phyloP scores from a whole-genome alignment of 148 eudicot species.

The Nyssa sinensis region DNA sequence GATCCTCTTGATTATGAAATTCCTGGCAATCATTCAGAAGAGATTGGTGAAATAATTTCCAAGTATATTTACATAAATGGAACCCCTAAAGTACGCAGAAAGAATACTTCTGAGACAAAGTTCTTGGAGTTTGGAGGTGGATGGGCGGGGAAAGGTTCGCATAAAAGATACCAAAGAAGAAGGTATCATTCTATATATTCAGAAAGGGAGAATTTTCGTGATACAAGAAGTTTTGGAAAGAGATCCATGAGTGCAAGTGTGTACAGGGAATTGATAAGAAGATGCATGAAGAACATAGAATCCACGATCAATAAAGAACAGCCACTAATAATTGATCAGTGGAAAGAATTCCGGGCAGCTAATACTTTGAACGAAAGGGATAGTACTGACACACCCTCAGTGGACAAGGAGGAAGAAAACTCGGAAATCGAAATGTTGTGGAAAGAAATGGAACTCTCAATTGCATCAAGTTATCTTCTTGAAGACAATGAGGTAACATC shows the following conservation, averaged over 20 bases:
- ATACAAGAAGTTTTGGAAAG: slow-evolving; percentile 38
- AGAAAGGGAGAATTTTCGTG: slow-evolving; percentile 45
- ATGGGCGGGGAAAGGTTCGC: slow-evolving; percentile 25
- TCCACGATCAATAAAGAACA: slow-evolving; percentile 58
- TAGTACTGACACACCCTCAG: slow-evolving; percentile 32
- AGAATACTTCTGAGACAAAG: slow-evolving; percentile 32
- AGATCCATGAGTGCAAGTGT: slow-evolving; percentile 52
- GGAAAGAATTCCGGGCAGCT: slow-evolving; percentile 62
- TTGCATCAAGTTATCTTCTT: slow-evolving; percentile 68
- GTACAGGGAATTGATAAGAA: slow-evolving; percentile 69
- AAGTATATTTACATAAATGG: slow-evolving; percentile 22
- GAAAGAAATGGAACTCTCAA: slow-evolving; percentile 82
- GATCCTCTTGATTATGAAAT: slow-evolving; percentile 44
- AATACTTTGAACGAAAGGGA: slow-evolving; percentile 37
- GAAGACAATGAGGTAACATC: slow-evolving; percentile 54
- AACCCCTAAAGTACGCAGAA: slow-evolving; percentile 17
- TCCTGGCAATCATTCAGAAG: slow-evolving; percentile 32
- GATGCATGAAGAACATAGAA: slow-evolving; percentile 84
- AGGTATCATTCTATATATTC: slow-evolving; percentile 22
- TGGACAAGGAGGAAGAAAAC: slow-evolving; percentile 40
- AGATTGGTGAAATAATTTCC: slow-evolving; percentile 25
- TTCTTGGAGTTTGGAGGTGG: slow-evolving; percentile 29
- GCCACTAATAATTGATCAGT: slow-evolving; percentile 64
- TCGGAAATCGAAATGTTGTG: slow-evolving; percentile 81
- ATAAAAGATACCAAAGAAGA: slow-evolving; percentile 20